Base-by-base conservation (phyloP, 129 eudicot species). In the Arctium lappa region DNA sequence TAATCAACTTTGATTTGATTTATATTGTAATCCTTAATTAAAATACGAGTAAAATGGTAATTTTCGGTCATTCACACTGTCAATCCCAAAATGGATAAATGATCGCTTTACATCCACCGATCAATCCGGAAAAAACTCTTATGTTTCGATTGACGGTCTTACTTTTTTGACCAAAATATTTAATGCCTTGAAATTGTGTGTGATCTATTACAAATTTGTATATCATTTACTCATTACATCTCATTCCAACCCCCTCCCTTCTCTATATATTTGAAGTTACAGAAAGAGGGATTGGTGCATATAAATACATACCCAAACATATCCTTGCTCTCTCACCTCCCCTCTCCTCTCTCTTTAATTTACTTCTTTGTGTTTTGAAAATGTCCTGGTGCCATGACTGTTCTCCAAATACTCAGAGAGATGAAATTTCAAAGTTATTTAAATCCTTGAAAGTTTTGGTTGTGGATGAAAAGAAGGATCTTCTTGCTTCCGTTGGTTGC, bases 401-500 rank as follows among this genome's bases (percentile, higher is more conserved):
- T 76, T 76, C 70, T 34, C 18, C 33, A 68, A 81, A 81, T 48
- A 53, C 30, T 3, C 9, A 30, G 3, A 76, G 18, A 18, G 66
- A 42, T 4, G 69, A 66, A 11, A 13, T 68, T 42, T 39, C 70
- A 30, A 68, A 16, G 2, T 79, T 50, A 9, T 2, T 11, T 36
- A 11, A 27, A 13, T 70, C 77, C 13, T 69, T 83, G 34, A 83
- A 76, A 83, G 86, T 76, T 50, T 48, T 83, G 72, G 77, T 83
- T 34, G 56, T 83, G 60, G 86, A 76, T 33, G 75, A 50, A n/a
- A 83, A 76, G 75, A 76, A 36, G 72, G 81, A 69, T 32, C 77
- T 69, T 31, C 72, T 76, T 39, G 77, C 73, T 18, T 76, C 71
- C 30, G 63, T 69, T 27, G 81, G 11, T 0, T 56, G 38, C 62